phyloP scores from a whole-genome alignment of 495 filamentous ascomycete species.

The Penicillium macrosclerotiorum region DNA sequence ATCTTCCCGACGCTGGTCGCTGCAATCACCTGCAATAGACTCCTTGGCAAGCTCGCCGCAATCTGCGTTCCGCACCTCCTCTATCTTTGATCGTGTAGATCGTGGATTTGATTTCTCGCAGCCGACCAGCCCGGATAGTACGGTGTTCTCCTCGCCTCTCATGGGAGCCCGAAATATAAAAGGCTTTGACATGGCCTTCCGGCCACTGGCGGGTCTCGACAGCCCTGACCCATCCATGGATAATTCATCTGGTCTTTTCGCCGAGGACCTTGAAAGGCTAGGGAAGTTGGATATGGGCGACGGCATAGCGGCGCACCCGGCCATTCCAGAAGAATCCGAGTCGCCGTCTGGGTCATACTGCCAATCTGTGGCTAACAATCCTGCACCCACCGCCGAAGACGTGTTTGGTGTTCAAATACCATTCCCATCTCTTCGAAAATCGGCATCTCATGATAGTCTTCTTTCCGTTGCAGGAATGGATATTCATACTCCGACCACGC shows the following conservation, averaged over 20 bases:
- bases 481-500: conserved; percentile 43
- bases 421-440: conserved; percentile 33
- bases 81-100: conserved; percentile 71
- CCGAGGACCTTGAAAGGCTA: conserved; percentile 22
- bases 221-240: conserved; percentile 13
- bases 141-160: conserved; percentile 52
- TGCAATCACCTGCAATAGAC: conserved; percentile 64
- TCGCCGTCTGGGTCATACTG: conserved; percentile 13
- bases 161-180: conserved; percentile 48
- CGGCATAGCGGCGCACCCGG: conserved; percentile 22
- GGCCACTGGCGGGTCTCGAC: conserved; percentile 38
- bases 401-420: conserved; percentile 16
- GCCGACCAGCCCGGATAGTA: conserved; percentile 73
- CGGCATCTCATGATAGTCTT: conserved; percentile 50
- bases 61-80: conserved; percentile 69
- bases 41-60: conserved; percentile 81
- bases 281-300: conserved; percentile 13
- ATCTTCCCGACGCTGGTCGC: conserved; percentile 59
- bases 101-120: conserved; percentile 56
- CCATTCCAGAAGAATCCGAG: conserved; percentile 46
- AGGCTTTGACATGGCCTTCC: conserved; percentile 50
- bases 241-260: conserved; percentile 12
- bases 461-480: conserved; percentile 52
- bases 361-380: neutral
- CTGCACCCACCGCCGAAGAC: conserved; percentile 6